Base-by-base conservation (phyloP, 495 filamentous ascomycete species). In the Immersiella caudata region DNA sequence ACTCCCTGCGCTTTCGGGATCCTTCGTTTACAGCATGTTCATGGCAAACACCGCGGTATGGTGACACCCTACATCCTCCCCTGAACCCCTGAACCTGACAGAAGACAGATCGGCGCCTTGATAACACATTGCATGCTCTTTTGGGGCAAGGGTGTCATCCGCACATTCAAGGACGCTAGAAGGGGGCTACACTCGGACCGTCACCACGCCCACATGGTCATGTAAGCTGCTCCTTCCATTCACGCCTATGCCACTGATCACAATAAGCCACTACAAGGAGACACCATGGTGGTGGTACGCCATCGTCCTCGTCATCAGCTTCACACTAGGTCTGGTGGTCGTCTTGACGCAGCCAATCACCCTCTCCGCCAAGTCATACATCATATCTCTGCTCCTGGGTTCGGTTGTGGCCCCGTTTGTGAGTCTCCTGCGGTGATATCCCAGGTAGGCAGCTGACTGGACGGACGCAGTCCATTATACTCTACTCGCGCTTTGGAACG, bases 261-360 rank as follows among this genome's bases (percentile, higher is more conserved):
- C 33, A 36, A 36, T 12, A 12, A 36, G 33, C 6, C 62, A 67
- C 20, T 88, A 87, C 71, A 79, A 83, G 49, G 85, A 86, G 67
- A 72, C 76, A 2, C 85, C 87, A 6, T 76, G 76, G 70, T 86
- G 82, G 82, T 88, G 87, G 87, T 89, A 84, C 52, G 70, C 71
- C 0, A 62, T 65, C 0, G 72, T 85, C 1, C 74, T 88, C 16
- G 67, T 84, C 25, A 54, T 78, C 26, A 82, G 80, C 54, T 83
- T 86, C 57, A 64, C 84, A 35, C 74, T 84, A 1, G 87, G 84
- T 6, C 70, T 88, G 11, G 76, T 81, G 29, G 68, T 69, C 51
- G 68, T 74, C 26, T 78, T 80, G 14, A 78, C 80, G 25, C 76
- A 83, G 62, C 78, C 79, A 67, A 80, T 81, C 51, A 84, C 84